These are phyloP conservation scores for Phytophthora meadii DNA, from an alignment of 352 stramenopile species.

Conservation along the genomic window DNA sequence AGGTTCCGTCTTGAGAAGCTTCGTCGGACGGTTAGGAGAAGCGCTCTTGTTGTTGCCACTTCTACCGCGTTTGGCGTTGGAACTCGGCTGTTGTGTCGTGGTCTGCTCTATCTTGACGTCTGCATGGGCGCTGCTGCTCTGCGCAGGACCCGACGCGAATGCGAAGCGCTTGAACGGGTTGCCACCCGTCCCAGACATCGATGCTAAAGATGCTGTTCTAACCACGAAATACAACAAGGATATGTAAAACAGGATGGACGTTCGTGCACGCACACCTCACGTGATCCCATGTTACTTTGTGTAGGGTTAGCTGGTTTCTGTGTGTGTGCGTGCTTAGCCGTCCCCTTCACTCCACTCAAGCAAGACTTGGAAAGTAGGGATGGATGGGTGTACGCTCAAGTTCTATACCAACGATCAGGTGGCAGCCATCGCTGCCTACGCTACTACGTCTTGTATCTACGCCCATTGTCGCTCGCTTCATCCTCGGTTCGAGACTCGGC, in stretches of 20 bases:
- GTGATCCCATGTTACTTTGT: conserved; percentile 38
- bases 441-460: conserved; percentile 30
- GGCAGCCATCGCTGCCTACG: conserved; percentile 31
- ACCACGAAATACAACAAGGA: too few species aligned
- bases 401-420: conserved; percentile 42
- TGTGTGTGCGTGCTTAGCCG: conserved; percentile 14
- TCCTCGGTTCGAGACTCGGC: conserved; percentile 60
- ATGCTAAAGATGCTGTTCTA: neutral
- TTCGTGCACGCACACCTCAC: conserved; percentile 30
- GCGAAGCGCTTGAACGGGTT: conserved; percentile 80
- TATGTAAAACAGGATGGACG: neutral
- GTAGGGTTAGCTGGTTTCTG: conserved; percentile 22
- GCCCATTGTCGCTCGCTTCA: conserved; percentile 31
- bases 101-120: conserved; percentile 23
- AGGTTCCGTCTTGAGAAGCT: conserved; percentile 20
- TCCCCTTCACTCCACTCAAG: conserved; percentile 10
- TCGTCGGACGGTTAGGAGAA: conserved; percentile 4
- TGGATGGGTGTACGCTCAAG: conserved; percentile 29
- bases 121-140: conserved; percentile 13
- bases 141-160: conserved; percentile 29
- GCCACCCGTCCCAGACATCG: conserved; percentile 25
- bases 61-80: conserved; percentile 28
- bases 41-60: conserved; percentile 4
- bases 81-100: neutral
- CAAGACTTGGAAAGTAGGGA: conserved; percentile 10